phyloP scores from a whole-genome alignment of 164 flowering plant genomes.

The Tinospora cordifolia region DNA sequence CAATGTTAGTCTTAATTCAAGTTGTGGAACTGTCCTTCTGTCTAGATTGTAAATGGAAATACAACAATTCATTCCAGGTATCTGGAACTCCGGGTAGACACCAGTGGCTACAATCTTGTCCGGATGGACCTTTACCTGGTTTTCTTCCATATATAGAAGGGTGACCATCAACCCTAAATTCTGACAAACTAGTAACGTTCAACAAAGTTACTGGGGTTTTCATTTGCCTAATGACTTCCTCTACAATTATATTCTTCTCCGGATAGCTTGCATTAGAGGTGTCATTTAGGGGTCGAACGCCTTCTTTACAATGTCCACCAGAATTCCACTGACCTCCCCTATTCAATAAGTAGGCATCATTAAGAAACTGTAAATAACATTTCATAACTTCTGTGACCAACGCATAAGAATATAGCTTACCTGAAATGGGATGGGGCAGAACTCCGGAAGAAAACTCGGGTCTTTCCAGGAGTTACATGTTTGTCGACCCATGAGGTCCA shows the following conservation, averaged over 20 bases:
- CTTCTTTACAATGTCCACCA: constrained; percentile 83
- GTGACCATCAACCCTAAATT: constrained; percentile 81
- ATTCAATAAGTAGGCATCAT: constrained; percentile 11
- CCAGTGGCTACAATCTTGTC: constrained; percentile 97
- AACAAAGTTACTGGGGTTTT: constrained; percentile 63
- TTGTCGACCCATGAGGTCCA: constrained; percentile 95
- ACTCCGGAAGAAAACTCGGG: constrained; percentile 78
- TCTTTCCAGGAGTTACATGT: constrained; percentile 46
- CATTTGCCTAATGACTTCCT: constrained; percentile 65
- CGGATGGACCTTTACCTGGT: constrained; percentile 26
- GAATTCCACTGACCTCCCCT: constrained; percentile 92
- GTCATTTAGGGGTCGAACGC: constrained; percentile 46
- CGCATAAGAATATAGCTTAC: constrained; percentile 19
- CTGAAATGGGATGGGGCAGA: constrained; percentile 91
- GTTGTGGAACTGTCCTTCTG: constrained; percentile 3
- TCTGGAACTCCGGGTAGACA: constrained; percentile 99
- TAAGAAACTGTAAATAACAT: neutral
- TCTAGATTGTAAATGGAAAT: constrained; percentile 43
- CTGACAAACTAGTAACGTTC: constrained; percentile 63
- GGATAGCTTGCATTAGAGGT: constrained; percentile 24
- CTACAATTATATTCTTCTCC: constrained; percentile 54
- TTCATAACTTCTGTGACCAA: neutral
- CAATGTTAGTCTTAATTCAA: neutral
- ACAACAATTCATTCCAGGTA: constrained; percentile 84
- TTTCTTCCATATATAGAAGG: constrained; percentile 73